Base-by-base conservation (phyloP, 768 basidiomycete genomes). In the Lactarius indigo region DNA sequence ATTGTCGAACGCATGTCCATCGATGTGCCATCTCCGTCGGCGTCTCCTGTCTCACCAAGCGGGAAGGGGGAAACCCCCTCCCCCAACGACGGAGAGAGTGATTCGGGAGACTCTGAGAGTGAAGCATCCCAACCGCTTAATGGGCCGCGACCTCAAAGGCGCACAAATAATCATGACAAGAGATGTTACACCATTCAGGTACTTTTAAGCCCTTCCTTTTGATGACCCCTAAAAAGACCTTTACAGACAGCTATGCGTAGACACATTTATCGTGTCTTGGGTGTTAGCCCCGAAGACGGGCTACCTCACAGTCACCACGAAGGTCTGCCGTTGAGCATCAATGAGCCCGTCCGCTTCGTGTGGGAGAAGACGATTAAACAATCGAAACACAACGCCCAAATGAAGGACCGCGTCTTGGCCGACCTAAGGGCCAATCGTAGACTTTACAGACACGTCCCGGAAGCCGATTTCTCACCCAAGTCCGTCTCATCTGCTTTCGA, bases 311-410 rank as follows among this genome's bases (percentile, higher is more conserved):
- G 83, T 61, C 84, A 89, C 71, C 70, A 72, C 12, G 89, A 91
- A 71, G 87, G 84, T 18, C 77, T 74, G 13, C 71, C 76, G 3
- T 71, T 86, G 1, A 78, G 76, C 2, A 71, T 78, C 13, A 73
- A 79, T 26, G 82, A 86, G n/a, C 83, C 88, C 1, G 79, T 91
- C 17, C 86, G 90, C 23, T 91, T 91, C 69, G 86, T 90, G 5
- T 92, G 90, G 90, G 85, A 88, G 68, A 90, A 89, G 74, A 92
- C 90, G 2, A 79, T 83, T 13, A 89, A 86, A 66, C 88, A 91
- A 71, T 91, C 89, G 1, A 81, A 85, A 23, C 90, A 91, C 71
- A 92, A 92, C 65, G 79, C 81, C 12, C 81, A 83, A 17, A 91
- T 91, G 89, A 91, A 88, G 76, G 75, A 79, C 18, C 85, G 86